Base-by-base conservation (phyloP, 805 yeast genomes). In the Schwanniomyces yamadae region DNA sequence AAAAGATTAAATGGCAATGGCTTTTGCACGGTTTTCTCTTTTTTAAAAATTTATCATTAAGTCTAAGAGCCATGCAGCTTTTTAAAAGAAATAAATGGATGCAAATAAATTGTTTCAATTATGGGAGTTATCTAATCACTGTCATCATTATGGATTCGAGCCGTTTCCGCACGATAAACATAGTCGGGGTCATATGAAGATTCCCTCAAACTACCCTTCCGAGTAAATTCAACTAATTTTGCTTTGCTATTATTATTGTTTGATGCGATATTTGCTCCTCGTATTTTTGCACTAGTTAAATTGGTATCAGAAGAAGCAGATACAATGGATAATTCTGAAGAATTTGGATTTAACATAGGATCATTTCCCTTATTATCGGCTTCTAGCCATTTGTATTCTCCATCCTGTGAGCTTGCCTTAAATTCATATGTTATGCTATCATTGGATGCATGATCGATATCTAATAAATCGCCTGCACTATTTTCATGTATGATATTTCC, bases 221-320 rank as follows among this genome's bases (percentile, higher is more conserved):
- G 55, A 4, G 74, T 69, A 41, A 73, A 71, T 31, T 72, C 71
- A 26, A 73, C 75, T 36, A 72, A 54, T 48, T 73, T 71, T 9
- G 74, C 73, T 23, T 49, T 30, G 10, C 53, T 52, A 20, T 47
- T 36, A 2, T 55, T 46, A 8, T 50, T 23, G 27, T 29, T 44
- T 4, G 22, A 17, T 7, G 56, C 44, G 13, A 42, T 36, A 29
- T 46, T 40, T 11, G 41, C 35, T 23, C 36, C 35, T 16, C 36
- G 36, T 17, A 43, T 34, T 7, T 36, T 24, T 19, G 35, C 29
- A n/a, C 39, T 34, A 36, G 37, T 31, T 3, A 40, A 44, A 5
- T 52, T 36, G 13, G 19, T 36, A 12, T 25, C 26, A 3, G 55
- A 49, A 3, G 40, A 42, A 6, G 53, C 25, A 6, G 63, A 55